These are phyloP conservation scores for Cicer bijugum DNA, from an alignment of 306 rosid species.

Conservation along the genomic window DNA sequence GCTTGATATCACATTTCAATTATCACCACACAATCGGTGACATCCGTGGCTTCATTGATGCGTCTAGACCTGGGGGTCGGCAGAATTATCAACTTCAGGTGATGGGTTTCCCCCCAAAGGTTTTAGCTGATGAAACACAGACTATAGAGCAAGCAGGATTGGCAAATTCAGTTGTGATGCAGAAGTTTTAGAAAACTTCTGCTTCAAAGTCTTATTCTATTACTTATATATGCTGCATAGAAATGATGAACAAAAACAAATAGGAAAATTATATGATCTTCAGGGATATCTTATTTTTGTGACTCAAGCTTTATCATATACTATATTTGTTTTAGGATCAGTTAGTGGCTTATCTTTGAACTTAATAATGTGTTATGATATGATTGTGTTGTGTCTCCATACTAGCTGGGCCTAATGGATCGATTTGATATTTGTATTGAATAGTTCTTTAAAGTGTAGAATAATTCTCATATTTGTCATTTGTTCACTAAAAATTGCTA, in stretches of 20 bases:
- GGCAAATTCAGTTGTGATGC: slow-evolving; percentile 91
- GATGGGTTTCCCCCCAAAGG: slow-evolving; percentile 95
- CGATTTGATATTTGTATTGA: slow-evolving; percentile 19
- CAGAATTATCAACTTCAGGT: slow-evolving; percentile 78
- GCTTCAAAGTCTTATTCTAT: slow-evolving; percentile 25
- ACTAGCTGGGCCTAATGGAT: slow-evolving; percentile 18
- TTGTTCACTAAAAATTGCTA: not conserved
- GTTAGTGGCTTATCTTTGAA: slow-evolving; percentile 42
- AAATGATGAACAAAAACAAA: slow-evolving; percentile 36
- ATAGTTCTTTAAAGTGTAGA: slow-evolving; percentile 27
- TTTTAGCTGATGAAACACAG: slow-evolving; percentile 66
- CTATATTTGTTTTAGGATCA: slow-evolving; percentile 41
- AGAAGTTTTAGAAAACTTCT: slow-evolving; percentile 66
- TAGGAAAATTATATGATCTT: not conserved
- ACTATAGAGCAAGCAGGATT: slow-evolving; percentile 89
- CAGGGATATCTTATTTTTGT: slow-evolving; percentile 19
- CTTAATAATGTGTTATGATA: slow-evolving; percentile 35
- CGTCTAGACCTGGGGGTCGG: slow-evolving; percentile 69
- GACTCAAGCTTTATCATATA: slow-evolving; percentile 32
- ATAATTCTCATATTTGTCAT: not conserved
- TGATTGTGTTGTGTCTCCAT: slow-evolving; percentile 14
- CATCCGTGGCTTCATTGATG: slow-evolving; percentile 73
- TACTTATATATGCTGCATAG: slow-evolving; percentile 35
- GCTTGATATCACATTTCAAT: slow-evolving; percentile 75
- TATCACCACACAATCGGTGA: slow-evolving; percentile 65